Evolutionary conservation across 2,329 filamentous ascomycete genomes (phyloP), one percentile per base, ranked within the genome.

Genomic region (Venturiaceae sp.): DNA sequence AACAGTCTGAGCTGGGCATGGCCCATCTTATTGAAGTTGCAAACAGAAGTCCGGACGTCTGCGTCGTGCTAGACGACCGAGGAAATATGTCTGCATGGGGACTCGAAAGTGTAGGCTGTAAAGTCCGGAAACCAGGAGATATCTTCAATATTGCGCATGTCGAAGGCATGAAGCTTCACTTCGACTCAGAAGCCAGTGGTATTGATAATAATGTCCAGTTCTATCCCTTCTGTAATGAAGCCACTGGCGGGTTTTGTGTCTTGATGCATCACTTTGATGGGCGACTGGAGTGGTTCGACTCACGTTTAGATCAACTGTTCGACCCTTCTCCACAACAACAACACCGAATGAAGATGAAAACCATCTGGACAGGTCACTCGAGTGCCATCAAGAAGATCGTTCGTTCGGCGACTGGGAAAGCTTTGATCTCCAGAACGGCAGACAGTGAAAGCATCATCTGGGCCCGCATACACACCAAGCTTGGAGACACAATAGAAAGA

Each of bases 11-110:
- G 60, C 81, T 89, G 62, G 87, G 88, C 5, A 76, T 96, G 55
- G 86, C 94, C 64, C 90, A 95, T 67, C 76, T 97, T 5, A 87
- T 95, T 46, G 87, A 91, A 64, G 81, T 96, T 64, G 90, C 90
- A 9, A 94, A 92, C 62, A 86, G 86, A 56, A 88, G 82, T 58
- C 90, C 92, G 0, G 94, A 99, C 68, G 83, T 99, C 2, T 94
- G 91, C 64, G 80, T 97, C 26, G 84, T 92, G 8, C 77, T 96
- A 53, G 90, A 97, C 71, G 85, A 86, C n/a, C 77, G 80, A 53
- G 92, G 92, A 1, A 85, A 86, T 63, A 90, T 97, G 87, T 91
- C 89, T 41, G 90, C 90, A 0, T 96, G 92, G 89, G 92, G 90
- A 0, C 74, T 99, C 58, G 92, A 97, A 69, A 92, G 92, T 66